Evolutionary conservation across 192 early-diverging fungal species (phyloP), one percentile per base, ranked within the genome.

Genomic region (Nowakowskiella sp.): DNA sequence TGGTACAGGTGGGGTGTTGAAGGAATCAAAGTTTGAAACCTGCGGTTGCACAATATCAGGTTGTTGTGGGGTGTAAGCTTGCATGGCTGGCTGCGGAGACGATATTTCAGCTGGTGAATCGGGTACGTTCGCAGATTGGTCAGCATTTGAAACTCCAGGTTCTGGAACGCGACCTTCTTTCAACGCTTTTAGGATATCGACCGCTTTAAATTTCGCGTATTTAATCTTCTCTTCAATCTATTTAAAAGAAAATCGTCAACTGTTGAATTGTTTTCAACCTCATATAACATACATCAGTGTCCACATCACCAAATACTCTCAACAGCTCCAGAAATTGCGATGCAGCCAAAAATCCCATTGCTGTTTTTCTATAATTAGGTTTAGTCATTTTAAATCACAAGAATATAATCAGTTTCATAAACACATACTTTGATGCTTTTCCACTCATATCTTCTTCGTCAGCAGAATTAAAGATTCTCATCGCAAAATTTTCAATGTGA

Each of bases 121-220:
- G 13, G 19, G 21, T 28, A 31, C n/a, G 21, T 16, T 13, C 24
- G 24, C 21, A 4, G 23, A 13, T 5, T 31, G 49, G n/a, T 44
- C 13, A 47, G 19, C 10, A 4, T 58, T 71, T 4, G 74, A 77
- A 29, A 80, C 77, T 46, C 83, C 82, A 27, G 77, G 63, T 1
- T 44, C 61, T 19, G 92, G 90, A 10, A 39, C 50, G 25, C 87
- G 73, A 2, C 94, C 95, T 60, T 94, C 92, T 13, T 85, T 71
- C 16, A 93, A 60, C 0, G 91, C 89, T 60, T 90, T 94, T 26
- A 92, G 70, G 26, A 99, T 99, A 60, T 97, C 90, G 0, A 86
- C 80, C 1, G 94, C 94, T 46, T 95, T 87, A 84, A 88, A 99
- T 59, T 94, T 94, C 1, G 94, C 82, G 62, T 99, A 99, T 55